Base-by-base conservation (phyloP, 768 basidiomycete species). In the Naganishia vaughanmartiniae region DNA sequence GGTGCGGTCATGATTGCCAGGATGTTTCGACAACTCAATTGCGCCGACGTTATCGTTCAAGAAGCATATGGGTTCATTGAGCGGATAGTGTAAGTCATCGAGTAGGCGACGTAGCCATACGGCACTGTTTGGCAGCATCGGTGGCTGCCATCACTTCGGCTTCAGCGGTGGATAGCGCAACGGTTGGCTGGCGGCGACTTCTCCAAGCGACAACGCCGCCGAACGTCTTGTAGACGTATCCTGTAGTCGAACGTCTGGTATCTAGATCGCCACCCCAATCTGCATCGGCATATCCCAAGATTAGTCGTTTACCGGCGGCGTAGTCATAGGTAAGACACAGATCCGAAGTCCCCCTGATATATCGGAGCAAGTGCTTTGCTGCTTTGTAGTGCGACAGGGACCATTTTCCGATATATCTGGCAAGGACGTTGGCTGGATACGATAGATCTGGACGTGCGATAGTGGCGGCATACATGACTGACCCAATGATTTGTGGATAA, bases 81-180 rank as follows among this genome's bases (percentile, higher is more conserved):
- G 15, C 26, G 46, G 26, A 15, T 60, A 33, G 4, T 26, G 15
- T 2, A 72, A 26, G 24, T 72, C 71, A 11, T 46, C 42, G 2
- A 69, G 55, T 11, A 63, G 21, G 2, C 11, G 30, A 3, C 51
- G 5, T 7, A 72, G 65, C 68, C 68, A 74, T 17, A 65, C 34
- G 6, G 66, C 65, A 6, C 55, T 72, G 34, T 28, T 67, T 71
- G 19, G 75, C 71, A 6, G 82, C 76, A 34, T 83, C 76, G 21
- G 75, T 73, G 0, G 77, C 73, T 5, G 84, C 83, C 48, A 84
- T 82, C 71, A 85, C 85, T 73, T 86, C 84, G 0, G 84, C 83
- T 74, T 85, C 83, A 12, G 75, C 82, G 0, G 81, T 83, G 1
- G 82, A 84, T 4, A 82, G 74, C 0, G 83, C 78, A 0, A 83